Base-by-base conservation (phyloP, 345 rosid genomes). In the Mercurialis annua region DNA sequence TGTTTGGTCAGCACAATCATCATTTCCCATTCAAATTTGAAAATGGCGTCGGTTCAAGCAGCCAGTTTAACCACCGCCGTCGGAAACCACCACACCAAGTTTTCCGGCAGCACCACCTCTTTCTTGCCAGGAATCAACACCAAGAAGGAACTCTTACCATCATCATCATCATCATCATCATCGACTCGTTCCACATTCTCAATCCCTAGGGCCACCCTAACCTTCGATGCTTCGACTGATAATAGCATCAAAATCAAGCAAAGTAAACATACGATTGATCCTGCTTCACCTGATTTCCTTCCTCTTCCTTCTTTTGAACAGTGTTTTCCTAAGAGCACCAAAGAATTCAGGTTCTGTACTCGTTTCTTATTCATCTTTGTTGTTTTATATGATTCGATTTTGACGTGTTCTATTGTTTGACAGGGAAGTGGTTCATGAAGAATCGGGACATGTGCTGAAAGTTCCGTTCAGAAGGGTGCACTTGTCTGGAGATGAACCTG, bases 241-340 rank as follows among this genome's bases (percentile, higher is more conserved):
- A 66, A 82, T 72, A 74, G 85, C 0, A 86, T 86, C 72, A 81
- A 76, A 71, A 66, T 40, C 48, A 80, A 80, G 71, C 96, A 81
- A 53, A 85, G 77, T 64, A 88, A 88, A 81, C 87, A 92, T 59
- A 90, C 97, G 2, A 42, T 79, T 24, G 95, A 95, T 80, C 99
- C 99, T 74, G 71, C 88, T 50, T 82, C 92, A 81, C 98, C 99
- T 50, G 98, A 95, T 76, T 92, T 95, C 59, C 75, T 80, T 23
- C 87, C 97, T 0, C 87, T 92, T 44, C 98, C 98, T 5, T 88
- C 99, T 43, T 95, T 95, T 58, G 87, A 92, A 52, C 77, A 90
- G 71, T 95, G 99, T 49, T 95, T 95, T 63, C 98, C 99, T 2
- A 90, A 77, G 71, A 95, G 99, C 87, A 77, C 98, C 10, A 95